phyloP scores from a whole-genome alignment of 2,329 filamentous ascomycete species.

The Aspergillus jensenii region DNA sequence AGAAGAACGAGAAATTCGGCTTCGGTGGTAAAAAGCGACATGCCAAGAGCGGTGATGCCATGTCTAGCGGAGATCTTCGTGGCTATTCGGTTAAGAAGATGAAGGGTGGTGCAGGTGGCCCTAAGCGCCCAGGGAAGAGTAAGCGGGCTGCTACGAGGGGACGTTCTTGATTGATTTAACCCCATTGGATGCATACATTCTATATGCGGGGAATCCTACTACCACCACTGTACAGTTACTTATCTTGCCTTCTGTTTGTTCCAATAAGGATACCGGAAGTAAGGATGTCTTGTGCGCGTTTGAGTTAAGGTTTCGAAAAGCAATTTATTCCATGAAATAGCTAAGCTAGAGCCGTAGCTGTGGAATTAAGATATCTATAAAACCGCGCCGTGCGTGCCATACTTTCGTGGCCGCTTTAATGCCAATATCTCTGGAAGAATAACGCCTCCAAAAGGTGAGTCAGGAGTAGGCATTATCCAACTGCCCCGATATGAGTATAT shows the following conservation, averaged over 20 bases:
- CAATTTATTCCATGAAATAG: slow-evolving; percentile 1
- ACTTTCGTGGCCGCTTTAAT: neutral
- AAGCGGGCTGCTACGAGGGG: slow-evolving; percentile 42
- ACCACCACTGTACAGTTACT: no score
- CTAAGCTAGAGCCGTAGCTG: neutral
- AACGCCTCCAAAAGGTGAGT: neutral
- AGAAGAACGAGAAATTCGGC: slow-evolving; percentile 93
- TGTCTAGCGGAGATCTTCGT: slow-evolving; percentile 76
- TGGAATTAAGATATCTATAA: neutral
- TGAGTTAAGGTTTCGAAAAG: slow-evolving; percentile 1
- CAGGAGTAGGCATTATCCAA: neutral
- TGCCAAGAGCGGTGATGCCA: slow-evolving; percentile 84
- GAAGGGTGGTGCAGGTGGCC: slow-evolving; percentile 59
- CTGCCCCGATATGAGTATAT: neutral
- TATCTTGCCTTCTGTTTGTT: neutral
- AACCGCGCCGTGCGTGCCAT: neutral
- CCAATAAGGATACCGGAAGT: slow-evolving; percentile 3
- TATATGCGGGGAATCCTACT: neutral
- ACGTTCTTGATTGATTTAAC: slow-evolving; percentile 15
- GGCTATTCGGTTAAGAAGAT: slow-evolving; percentile 82
- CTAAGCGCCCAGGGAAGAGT: slow-evolving; percentile 54
- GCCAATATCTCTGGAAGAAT: neutral
- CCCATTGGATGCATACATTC: neutral
- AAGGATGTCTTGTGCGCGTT: neutral
- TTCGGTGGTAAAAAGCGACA: slow-evolving; percentile 95